Conservation (phyloP, 805 yeast genomes). For the Wilhelminamyces savonicus region DNA sequence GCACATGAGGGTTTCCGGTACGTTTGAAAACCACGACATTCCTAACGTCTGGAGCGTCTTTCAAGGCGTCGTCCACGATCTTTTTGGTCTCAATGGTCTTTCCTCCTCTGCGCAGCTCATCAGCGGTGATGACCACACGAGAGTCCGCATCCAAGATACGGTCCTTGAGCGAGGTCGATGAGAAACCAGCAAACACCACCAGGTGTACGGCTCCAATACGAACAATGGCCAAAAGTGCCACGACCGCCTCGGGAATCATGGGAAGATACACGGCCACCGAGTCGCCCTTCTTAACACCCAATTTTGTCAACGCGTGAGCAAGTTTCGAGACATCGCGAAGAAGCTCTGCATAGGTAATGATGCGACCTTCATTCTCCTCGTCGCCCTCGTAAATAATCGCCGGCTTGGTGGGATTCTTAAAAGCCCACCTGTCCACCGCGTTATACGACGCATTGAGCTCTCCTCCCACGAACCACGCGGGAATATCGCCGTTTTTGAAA, state of each 20-base stretch:
- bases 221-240: conserved; percentile 88
- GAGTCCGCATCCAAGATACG: conserved; percentile 85
- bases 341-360: conserved; percentile 80
- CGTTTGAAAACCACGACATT: conserved; percentile 85
- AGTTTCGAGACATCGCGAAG: conserved; percentile 78
- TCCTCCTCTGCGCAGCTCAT: conserved; percentile 94
- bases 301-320: conserved; percentile 73
- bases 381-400: conserved; percentile 93
- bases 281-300: conserved; percentile 93
- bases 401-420: conserved; percentile 74
- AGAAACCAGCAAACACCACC: conserved; percentile 94
- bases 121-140: conserved; percentile 85
- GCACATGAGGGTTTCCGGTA: conserved; percentile 70
- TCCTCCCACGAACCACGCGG: conserved; percentile 90
- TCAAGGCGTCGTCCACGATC: conserved; percentile 91
- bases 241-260: conserved; percentile 94
- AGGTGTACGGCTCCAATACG: conserved; percentile 96
- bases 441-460: conserved; percentile 89
- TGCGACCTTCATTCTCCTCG: conserved; percentile 67
- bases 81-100: conserved; percentile 87
- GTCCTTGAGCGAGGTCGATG: conserved; percentile 87
- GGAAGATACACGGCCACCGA: conserved; percentile 95
- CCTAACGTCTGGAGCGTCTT: conserved; percentile 65
- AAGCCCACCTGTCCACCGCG: conserved; percentile 94
- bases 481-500: conserved; percentile 62